A percentile compares a stretch with the other conserved stretches of the same genome.
These are phyloP conservation scores for Talaromyces ruber DNA, from an alignment of 495 filamentous ascomycete genomes.

Conservation along the genomic window DNA sequence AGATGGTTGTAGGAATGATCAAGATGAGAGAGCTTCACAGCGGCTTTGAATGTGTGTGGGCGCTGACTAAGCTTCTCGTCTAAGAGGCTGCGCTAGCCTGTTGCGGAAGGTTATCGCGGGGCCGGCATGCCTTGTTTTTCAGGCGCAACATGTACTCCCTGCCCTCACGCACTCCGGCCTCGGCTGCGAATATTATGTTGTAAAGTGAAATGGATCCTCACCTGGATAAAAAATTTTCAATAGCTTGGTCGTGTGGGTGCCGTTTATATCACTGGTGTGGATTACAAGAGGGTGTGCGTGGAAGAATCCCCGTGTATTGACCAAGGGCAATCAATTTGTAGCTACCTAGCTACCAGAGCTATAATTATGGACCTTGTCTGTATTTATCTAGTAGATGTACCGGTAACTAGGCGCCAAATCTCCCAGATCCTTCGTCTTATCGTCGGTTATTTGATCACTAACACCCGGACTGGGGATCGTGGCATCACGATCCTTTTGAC, in stretches of 20 bases:
- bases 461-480: slow-evolving; percentile 12
- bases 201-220: not conserved
- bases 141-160: not conserved
- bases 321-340: not conserved
- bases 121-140: not conserved
- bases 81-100: slow-evolving; percentile 26
- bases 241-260: not conserved
- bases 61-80: slow-evolving; percentile 36
- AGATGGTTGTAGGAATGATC: slow-evolving; percentile 42
- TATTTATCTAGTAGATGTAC: slow-evolving; percentile 23
- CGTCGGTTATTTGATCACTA: slow-evolving; percentile 3
- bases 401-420: slow-evolving; percentile 34
- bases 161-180: not conserved
- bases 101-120: slow-evolving; percentile 1
- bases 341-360: not conserved
- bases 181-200: not conserved
- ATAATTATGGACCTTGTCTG: not conserved
- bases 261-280: not conserved
- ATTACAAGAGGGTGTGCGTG: not conserved
- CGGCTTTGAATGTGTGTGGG: slow-evolving; percentile 36
- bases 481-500: slow-evolving; percentile 38
- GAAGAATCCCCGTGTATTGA: not conserved
- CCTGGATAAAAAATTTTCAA: not conserved
- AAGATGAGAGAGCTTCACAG: slow-evolving; percentile 21
- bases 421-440: slow-evolving; percentile 29